Conservation (phyloP, 148 eudicot species). For the Vaccinium vitisidaea region DNA sequence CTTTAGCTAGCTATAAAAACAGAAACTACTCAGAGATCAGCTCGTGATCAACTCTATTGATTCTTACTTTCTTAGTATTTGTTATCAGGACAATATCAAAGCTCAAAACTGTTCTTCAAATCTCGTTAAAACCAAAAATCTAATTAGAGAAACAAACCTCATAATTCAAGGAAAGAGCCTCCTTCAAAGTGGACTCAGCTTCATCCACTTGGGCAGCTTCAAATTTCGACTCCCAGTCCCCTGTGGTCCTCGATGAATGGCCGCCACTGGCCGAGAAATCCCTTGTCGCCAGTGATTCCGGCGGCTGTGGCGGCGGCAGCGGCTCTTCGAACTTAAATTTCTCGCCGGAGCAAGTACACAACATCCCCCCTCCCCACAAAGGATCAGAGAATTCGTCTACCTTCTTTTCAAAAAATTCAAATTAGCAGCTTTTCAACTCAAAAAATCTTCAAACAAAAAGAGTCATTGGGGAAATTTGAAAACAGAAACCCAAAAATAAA, state of each 20-base stretch:
- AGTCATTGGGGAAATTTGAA: neutral
- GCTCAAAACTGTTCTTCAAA: neutral
- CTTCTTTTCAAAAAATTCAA: neutral
- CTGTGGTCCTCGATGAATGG: constrained; percentile 68
- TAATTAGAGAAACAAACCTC: constrained; percentile 51
- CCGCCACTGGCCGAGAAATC: constrained; percentile 83
- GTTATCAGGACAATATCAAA: neutral
- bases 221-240: constrained; percentile 65
- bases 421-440: neutral
- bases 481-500: neutral
- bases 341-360: constrained; percentile 98
- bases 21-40: neutral
- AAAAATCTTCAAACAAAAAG: neutral
- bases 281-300: constrained; percentile 78
- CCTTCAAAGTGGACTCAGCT: constrained; percentile 95
- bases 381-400: neutral
- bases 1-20: neutral
- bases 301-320: constrained; percentile 51
- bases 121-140: neutral
- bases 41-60: neutral
- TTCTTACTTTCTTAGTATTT: no score
- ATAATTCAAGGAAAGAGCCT: constrained; percentile 91
- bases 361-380: constrained; percentile 40
- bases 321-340: constrained; percentile 77
- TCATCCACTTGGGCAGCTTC: constrained; percentile 96